These are phyloP conservation scores for Candida sakaeoensis DNA, from an alignment of 805 yeast genomes.

Conservation along the genomic window DNA sequence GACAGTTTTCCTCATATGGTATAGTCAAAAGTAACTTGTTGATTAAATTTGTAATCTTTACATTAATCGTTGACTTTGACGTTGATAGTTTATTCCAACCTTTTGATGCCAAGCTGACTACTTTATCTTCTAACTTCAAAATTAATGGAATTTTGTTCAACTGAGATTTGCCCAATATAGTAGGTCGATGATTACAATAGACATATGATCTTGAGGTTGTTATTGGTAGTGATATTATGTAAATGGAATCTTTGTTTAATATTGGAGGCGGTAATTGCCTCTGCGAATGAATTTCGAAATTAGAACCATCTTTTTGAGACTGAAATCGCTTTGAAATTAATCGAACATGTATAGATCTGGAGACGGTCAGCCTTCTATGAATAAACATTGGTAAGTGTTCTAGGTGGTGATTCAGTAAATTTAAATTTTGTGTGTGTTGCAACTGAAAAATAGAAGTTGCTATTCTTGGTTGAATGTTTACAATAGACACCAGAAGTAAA, in stretches of 20 bases:
- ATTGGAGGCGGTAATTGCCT: conserved; percentile 3
- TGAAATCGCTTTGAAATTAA: not conserved
- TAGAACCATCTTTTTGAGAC: not conserved
- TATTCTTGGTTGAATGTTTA: too few species aligned
- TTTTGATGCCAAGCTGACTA: conserved; percentile 47
- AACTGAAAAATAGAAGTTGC: not conserved
- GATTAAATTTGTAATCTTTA: conserved; percentile 52
- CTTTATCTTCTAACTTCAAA: conserved; percentile 43
- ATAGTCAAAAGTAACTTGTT: conserved; percentile 54
- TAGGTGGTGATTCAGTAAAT: not conserved
- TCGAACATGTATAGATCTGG: not conserved
- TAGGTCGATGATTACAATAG: conserved; percentile 58
- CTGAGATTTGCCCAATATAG: conserved; percentile 23
- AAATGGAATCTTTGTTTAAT: conserved; percentile 42
- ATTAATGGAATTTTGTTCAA: conserved; percentile 24
- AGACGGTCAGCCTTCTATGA: too few species aligned
- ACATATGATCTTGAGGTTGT: conserved; percentile 59
- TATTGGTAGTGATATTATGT: conserved; percentile 69
- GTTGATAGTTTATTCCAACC: conserved; percentile 61
- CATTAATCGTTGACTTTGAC: conserved; percentile 56
- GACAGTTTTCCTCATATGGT: conserved; percentile 77
- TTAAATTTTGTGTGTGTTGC: not conserved
- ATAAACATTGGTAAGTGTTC: not conserved
- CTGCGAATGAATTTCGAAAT: conserved; percentile 1
- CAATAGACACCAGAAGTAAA: too few species aligned